These are phyloP conservation scores for Comarum palustre DNA, from an alignment of 306 rosid species.

Conservation along the genomic window DNA sequence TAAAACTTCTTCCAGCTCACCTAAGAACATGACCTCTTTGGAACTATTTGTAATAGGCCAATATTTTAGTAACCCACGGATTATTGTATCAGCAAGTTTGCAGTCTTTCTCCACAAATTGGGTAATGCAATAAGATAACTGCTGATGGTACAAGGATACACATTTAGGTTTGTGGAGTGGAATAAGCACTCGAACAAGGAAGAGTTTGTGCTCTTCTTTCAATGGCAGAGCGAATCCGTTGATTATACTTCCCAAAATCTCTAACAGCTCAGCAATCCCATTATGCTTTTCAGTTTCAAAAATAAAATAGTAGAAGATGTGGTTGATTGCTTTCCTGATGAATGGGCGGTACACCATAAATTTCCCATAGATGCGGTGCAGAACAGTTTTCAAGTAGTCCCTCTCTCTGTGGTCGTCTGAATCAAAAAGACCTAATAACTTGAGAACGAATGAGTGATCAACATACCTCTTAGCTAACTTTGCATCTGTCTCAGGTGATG, in stretches of 20 bases:
- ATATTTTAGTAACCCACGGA: slow-evolving; percentile 82
- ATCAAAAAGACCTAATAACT: slow-evolving; percentile 86
- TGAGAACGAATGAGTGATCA: slow-evolving; percentile 90
- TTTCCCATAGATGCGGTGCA: slow-evolving; percentile 93
- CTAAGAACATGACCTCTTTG: slow-evolving; percentile 97
- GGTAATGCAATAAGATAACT: slow-evolving; percentile 85
- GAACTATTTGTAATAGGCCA: slow-evolving; percentile 97
- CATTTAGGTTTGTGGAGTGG: slow-evolving; percentile 98
- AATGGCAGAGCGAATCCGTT: slow-evolving; percentile 94
- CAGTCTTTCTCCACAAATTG: slow-evolving; percentile 97
- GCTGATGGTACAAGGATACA: slow-evolving; percentile 89
- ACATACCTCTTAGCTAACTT: slow-evolving; percentile 91
- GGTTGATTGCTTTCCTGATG: slow-evolving; percentile 90
- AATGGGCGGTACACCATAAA: slow-evolving; percentile 97
- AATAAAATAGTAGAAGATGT: slow-evolving; percentile 79
- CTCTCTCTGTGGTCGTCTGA: slow-evolving; percentile 97
- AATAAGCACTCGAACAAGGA: slow-evolving; percentile 87
- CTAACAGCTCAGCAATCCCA: slow-evolving; percentile 89
- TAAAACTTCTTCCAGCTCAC: slow-evolving; percentile 95
- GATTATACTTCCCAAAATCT: slow-evolving; percentile 94
- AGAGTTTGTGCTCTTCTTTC: slow-evolving; percentile 97
- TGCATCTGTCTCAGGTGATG: slow-evolving; percentile 89
- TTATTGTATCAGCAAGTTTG: slow-evolving; percentile 95
- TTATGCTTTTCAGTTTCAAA: slow-evolving; percentile 98
- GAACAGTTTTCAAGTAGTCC: slow-evolving; percentile 89